Conservation (phyloP, 176 grass and related monocot genomes). For the Eleusine indica region DNA sequence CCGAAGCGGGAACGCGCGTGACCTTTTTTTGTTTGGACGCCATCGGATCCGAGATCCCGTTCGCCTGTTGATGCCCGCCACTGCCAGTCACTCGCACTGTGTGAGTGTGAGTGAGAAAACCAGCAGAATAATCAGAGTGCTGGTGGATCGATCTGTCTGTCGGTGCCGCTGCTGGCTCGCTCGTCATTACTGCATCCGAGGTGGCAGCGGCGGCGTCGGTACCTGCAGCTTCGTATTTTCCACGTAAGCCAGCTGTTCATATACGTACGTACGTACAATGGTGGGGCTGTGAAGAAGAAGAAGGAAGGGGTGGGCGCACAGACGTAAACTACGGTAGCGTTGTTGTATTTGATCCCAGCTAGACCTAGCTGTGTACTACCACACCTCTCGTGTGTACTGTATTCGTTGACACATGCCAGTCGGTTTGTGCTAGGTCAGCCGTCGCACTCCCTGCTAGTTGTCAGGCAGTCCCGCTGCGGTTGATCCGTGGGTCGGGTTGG, state of each 20-base stretch:
- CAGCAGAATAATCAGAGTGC: background rate
- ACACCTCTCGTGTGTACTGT: background rate
- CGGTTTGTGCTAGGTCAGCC: background rate
- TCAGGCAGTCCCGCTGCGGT: background rate
- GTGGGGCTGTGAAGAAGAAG: no score
- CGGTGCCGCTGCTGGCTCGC: background rate
- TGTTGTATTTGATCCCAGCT: no score
- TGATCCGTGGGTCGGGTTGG: background rate
- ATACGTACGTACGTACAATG: background rate
- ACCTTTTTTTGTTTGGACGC: background rate
- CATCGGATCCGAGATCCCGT: background rate
- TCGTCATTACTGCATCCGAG: background rate
- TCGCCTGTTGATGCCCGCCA: background rate
- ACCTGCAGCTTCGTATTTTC: background rate
- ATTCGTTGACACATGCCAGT: background rate
- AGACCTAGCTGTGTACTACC: no score
- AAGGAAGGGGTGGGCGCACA: no score
- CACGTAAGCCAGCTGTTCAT: background rate
- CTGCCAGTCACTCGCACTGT: background rate
- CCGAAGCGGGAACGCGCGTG: slow-evolving; percentile 6
- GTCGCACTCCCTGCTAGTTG: slow-evolving; percentile 25
- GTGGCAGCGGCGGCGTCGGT: no score
- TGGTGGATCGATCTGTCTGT: background rate
- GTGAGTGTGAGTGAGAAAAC: background rate
- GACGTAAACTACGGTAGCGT: no score